Conservation (phyloP, 176 grass and related monocot species). For the Avena atlantica region DNA sequence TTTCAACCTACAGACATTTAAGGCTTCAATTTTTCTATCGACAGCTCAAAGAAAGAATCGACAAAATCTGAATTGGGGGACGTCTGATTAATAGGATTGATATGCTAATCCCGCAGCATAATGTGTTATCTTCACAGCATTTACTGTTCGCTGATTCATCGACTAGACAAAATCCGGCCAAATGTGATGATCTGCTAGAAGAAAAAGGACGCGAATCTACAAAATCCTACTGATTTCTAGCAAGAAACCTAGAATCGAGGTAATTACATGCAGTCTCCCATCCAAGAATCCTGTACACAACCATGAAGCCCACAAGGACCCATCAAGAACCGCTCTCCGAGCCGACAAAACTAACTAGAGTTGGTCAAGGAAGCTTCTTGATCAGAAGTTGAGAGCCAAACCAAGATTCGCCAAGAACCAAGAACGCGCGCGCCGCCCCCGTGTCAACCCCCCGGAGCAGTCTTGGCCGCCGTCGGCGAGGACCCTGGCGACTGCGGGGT, state of each 20-base stretch:
- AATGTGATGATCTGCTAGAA: constrained; percentile 32
- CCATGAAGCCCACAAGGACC: constrained; percentile 14
- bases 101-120: constrained; percentile 8
- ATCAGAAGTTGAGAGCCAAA: constrained; percentile 29
- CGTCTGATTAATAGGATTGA: constrained; percentile 2
- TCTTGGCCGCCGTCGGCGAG: constrained; percentile 30
- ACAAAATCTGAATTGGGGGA: background rate
- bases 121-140: background rate
- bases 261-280: constrained; percentile 7
- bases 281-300: constrained; percentile 39
- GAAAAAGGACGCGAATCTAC: constrained; percentile 11
- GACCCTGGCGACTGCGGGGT: constrained; percentile 9
- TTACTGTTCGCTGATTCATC: background rate
- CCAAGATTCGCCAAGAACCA: constrained; percentile 50
- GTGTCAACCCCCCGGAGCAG: constrained; percentile 43
- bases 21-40: background rate
- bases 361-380: background rate
- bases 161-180: background rate
- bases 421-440: constrained; percentile 28
- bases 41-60: constrained; percentile 19
- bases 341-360: constrained; percentile 24
- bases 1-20: background rate
- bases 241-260: background rate
- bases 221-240: constrained; percentile 39
- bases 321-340: constrained; percentile 35